Evolutionary conservation across 805 yeast genomes (phyloP).

Genomic region (Clavispora fructus): DNA sequence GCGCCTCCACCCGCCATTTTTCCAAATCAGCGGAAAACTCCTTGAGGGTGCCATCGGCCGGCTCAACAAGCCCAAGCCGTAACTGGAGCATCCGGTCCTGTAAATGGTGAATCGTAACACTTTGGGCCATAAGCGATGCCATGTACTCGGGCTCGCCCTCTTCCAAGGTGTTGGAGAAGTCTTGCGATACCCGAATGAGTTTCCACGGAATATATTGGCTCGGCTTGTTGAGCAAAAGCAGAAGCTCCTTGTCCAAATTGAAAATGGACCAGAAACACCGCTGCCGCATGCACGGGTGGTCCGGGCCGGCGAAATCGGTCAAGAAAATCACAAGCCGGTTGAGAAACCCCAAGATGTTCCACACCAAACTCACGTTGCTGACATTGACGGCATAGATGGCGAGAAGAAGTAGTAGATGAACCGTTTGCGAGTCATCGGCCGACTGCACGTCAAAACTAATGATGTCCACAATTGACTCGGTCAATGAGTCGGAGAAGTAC

Average conservation of each 20-base stretch:
- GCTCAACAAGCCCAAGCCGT: slow-evolving; percentile 9
- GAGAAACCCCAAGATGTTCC: slow-evolving; percentile 34
- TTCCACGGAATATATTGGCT: slow-evolving; percentile 27
- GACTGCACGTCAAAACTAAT: slow-evolving; percentile 23
- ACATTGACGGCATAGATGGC: slow-evolving; percentile 26
- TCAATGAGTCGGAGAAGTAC: slow-evolving; percentile 27
- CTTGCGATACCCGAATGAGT: slow-evolving; percentile 15
- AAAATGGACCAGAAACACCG: slow-evolving; percentile 34
- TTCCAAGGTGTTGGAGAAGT: slow-evolving; percentile 11
- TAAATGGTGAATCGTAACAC: slow-evolving; percentile 20
- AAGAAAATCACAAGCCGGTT: slow-evolving; percentile 18
- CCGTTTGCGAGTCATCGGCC: slow-evolving; percentile 22
- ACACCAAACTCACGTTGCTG: slow-evolving; percentile 23
- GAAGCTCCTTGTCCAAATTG: slow-evolving; percentile 35
- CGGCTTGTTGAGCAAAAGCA: slow-evolving; percentile 30
- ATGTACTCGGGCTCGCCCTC: slow-evolving; percentile 21
- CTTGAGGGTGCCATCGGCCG: slow-evolving; percentile 7
- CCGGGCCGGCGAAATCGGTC: slow-evolving; percentile 9
- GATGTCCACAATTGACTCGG: slow-evolving; percentile 31
- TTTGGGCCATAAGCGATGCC: slow-evolving; percentile 15
- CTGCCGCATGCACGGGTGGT: slow-evolving; percentile 7
- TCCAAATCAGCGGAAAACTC: slow-evolving; percentile 29
- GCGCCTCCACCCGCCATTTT: slow-evolving; percentile 30
- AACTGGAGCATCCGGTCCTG: slow-evolving; percentile 21
- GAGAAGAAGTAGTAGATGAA: slow-evolving; percentile 28